Evolutionary conservation across 345 rosid genomes (phyloP), one percentile per base, ranked within the genome.

Genomic region (Syzygium aqueum): DNA sequence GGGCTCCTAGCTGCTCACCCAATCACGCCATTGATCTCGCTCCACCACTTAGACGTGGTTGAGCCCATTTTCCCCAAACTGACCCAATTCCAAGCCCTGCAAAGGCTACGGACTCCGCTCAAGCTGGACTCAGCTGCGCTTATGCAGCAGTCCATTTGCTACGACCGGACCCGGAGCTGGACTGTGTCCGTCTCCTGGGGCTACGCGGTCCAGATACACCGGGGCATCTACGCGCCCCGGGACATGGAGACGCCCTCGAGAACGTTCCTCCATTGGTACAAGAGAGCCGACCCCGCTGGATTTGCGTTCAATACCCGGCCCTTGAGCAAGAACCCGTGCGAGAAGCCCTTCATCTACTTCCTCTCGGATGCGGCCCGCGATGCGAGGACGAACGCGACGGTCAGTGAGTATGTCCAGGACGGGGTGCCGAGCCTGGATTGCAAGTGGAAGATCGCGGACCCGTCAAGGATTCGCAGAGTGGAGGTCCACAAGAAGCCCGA

Each of bases 1-100:
- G 99, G 99, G 49, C 90, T 95, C 11, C 91, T 97, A 9, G 90
- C 96, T 13, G 97, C 98, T 12, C 99, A 95, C 90, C 99, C 98
- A 3, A 16, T 94, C 1, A 88, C 98, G 11, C 96, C 99, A 7
- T 27, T 97, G 11, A 88, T 96, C 3, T 93, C 97, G 1, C 89
- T 97, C 33, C 99, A 97, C 91, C 98, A 95, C 90, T 78, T 95
- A 25, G 96, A 96, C 77, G 19, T 91, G 33, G 88, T 96, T 1
- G 92, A 95, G 28, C 95, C 98, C 77, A 87, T 96, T 50, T 95
- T 96, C 89, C 99, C 98, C 7, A 85, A 90, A 10, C 67, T 88
- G 90, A 89, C 87, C 65, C 92, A 95, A 77, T 73, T 91, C 4
- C 88, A 92, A 65, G 91, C 95, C 86, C 78, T 97, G 7, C 85